These are phyloP conservation scores for Thalia dealbata DNA, from an alignment of 176 grass and related monocot species.

Conservation along the genomic window DNA sequence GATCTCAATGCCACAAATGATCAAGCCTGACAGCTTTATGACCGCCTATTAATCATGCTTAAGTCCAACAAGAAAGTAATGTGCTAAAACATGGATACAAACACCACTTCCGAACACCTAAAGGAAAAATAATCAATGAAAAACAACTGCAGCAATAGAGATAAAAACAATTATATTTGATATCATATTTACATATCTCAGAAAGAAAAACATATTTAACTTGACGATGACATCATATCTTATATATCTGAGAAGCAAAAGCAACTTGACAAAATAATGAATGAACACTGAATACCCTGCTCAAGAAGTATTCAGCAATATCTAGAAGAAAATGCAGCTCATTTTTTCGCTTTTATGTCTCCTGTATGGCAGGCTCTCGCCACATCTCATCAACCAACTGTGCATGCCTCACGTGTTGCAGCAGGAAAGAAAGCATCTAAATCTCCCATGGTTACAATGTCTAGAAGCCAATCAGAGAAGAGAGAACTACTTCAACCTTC, in stretches of 20 bases:
- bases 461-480: slow-evolving; percentile 97
- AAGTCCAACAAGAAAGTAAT: too few species aligned
- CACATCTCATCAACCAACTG: slow-evolving; percentile 84
- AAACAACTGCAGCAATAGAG: too few species aligned
- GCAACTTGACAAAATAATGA: slow-evolving; percentile 4
- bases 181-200: neutral
- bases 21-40: too few species aligned
- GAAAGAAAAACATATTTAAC: too few species aligned
- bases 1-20: too few species aligned
- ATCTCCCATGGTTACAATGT: slow-evolving; percentile 85
- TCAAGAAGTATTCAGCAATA: too few species aligned
- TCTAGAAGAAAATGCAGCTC: slow-evolving; percentile 85
- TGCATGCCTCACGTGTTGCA: slow-evolving; percentile 83
- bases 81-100: too few species aligned
- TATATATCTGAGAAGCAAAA: neutral
- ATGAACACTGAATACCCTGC: too few species aligned
- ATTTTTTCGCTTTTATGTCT: slow-evolving; percentile 83
- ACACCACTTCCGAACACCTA: too few species aligned
- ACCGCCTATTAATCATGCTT: too few species aligned
- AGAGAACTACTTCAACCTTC: slow-evolving; percentile 71
- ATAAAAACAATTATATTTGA: neutral
- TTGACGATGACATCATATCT: too few species aligned
- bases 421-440: slow-evolving; percentile 91
- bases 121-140: too few species aligned
- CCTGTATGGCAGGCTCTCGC: slow-evolving; percentile 83